phyloP scores from a whole-genome alignment of 352 stramenopile species.

The Globisporangium polare region DNA sequence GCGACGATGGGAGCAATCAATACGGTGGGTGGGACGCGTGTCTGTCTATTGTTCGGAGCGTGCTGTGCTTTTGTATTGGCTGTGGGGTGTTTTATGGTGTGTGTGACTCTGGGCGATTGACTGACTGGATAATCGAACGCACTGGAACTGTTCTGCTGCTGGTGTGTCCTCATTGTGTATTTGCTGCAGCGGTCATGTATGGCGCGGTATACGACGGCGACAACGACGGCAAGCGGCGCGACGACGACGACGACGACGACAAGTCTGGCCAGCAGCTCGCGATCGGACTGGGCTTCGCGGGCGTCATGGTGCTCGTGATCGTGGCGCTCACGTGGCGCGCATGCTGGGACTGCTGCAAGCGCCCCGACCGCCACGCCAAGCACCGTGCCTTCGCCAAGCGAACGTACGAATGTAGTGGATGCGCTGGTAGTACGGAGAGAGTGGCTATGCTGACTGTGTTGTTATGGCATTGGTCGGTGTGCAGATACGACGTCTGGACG shows the following conservation, averaged over 20 bases:
- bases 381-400: conserved; percentile 47
- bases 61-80: no score
- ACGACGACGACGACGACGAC: conserved; percentile 7
- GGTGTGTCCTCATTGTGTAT: background rate
- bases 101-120: background rate
- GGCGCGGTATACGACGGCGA: conserved; percentile 10
- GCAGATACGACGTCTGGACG: conserved; percentile 40
- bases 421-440: background rate
- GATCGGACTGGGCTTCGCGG: conserved; percentile 29
- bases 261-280: conserved; percentile 23
- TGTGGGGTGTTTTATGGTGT: background rate
- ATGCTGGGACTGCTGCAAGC: conserved; percentile 45
- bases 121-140: background rate
- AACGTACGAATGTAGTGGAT: conserved; percentile 22
- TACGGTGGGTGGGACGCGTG: background rate
- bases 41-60: background rate
- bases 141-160: background rate
- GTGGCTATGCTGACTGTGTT: background rate
- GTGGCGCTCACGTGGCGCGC: conserved; percentile 46
- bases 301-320: conserved; percentile 31
- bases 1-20: background rate
- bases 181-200: background rate
- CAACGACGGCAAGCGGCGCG: conserved; percentile 13
- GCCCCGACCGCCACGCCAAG: conserved; percentile 22
- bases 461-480: background rate